These are phyloP conservation scores for Fraxinus latifolia DNA, from an alignment of 305 asterid species.

Conservation along the genomic window DNA sequence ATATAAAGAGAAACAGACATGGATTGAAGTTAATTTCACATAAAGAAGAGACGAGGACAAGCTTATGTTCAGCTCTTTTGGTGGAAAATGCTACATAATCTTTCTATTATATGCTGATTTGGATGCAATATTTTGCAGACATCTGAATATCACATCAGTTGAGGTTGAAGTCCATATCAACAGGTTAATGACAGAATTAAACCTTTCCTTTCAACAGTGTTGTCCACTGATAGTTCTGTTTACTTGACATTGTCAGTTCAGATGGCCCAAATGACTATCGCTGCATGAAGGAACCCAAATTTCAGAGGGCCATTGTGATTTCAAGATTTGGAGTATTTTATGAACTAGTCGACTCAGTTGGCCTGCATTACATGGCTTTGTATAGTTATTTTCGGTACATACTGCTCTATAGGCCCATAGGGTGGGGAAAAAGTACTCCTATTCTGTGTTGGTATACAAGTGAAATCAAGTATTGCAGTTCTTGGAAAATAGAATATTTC, in stretches of 20 bases:
- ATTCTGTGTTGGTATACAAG: constrained; percentile 1
- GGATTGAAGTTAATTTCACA: background rate
- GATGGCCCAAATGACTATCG: background rate
- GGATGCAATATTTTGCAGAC: background rate
- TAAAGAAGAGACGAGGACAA: background rate
- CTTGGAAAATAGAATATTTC: background rate
- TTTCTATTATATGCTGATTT: background rate
- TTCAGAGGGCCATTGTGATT: background rate
- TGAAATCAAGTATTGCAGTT: constrained; percentile 5
- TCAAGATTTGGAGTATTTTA: background rate
- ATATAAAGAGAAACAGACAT: background rate
- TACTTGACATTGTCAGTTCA: background rate
- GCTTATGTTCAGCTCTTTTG: background rate
- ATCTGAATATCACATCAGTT: background rate
- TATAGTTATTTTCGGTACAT: constrained; percentile 22
- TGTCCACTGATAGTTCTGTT: background rate
- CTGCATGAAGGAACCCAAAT: constrained; percentile 5
- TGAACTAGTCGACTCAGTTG: background rate
- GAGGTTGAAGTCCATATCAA: background rate
- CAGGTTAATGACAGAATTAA: background rate
- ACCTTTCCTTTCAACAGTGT: background rate
- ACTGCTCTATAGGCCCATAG: background rate
- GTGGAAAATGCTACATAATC: background rate
- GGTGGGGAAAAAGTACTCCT: background rate
- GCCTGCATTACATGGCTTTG: background rate